Conservation (phyloP, 1,284 basidiomycete genomes). For the Meira nashicola region DNA sequence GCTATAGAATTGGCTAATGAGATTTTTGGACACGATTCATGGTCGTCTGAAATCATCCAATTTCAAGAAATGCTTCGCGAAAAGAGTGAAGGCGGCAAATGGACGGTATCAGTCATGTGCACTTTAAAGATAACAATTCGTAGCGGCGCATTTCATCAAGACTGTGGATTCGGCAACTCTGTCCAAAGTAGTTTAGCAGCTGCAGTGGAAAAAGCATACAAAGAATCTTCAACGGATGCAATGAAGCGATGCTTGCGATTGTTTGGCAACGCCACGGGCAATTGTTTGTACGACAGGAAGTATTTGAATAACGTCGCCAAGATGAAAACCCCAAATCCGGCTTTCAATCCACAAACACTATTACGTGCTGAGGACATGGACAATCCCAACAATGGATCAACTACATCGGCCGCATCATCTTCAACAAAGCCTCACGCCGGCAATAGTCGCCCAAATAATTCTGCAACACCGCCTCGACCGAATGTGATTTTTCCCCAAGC, state of each 20-base stretch:
- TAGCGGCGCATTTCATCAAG: conserved; percentile 65
- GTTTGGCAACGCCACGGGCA: conserved; percentile 65
- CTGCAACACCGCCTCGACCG: no score
- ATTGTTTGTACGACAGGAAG: conserved; percentile 19
- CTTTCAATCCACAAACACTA: no score
- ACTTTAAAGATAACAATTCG: conserved; percentile 79
- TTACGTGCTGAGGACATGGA: no score
- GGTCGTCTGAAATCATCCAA: conserved; percentile 77
- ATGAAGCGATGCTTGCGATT: conserved; percentile 83
- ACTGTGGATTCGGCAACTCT: conserved; percentile 71
- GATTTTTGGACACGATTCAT: conserved; percentile 96
- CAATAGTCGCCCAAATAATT: no score
- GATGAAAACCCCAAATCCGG: conserved; percentile 6
- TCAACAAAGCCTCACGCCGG: no score
- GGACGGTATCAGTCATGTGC: conserved; percentile 73
- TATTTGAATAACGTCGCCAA: conserved; percentile 4
- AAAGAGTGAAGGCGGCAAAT: conserved; percentile 58
- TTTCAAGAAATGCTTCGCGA: no score
- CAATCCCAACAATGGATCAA: no score
- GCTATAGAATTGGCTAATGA: conserved; percentile 72
- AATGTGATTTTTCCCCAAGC: no score
- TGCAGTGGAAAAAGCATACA: conserved; percentile 93
- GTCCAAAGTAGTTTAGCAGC: conserved; percentile 85
- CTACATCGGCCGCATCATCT: no score
- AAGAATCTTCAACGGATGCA: conserved; percentile 92